A percentile compares a stretch with the other conserved stretches of the same genome.
phyloP scores from a whole-genome alignment of 2,329 filamentous ascomycete genomes.

The Fusarium zealandicum region DNA sequence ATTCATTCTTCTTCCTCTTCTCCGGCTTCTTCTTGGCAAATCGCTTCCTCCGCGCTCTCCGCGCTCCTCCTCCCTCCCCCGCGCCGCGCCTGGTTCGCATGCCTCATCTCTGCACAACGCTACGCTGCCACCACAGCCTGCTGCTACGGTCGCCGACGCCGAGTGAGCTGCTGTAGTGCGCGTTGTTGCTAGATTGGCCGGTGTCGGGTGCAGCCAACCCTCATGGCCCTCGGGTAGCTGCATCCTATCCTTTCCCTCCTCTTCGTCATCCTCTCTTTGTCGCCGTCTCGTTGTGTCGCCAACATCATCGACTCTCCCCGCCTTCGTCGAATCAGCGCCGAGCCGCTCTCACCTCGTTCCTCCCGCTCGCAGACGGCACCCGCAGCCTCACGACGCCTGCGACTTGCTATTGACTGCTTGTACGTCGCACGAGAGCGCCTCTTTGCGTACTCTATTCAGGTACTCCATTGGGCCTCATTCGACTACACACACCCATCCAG shows the following conservation, averaged over 20 bases:
- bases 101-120: slow-evolving; percentile 48
- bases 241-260: slow-evolving; percentile 29
- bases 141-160: slow-evolving; percentile 35
- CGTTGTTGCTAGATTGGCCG: slow-evolving; percentile 32
- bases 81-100: slow-evolving; percentile 42
- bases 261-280: slow-evolving; percentile 13
- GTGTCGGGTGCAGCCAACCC: slow-evolving; percentile 34
- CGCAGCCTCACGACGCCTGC: slow-evolving; percentile 30
- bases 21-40: slow-evolving; percentile 6
- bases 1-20: not conserved
- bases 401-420: slow-evolving; percentile 34
- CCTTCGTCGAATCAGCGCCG: slow-evolving; percentile 29
- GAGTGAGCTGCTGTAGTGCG: slow-evolving; percentile 37
- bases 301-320: slow-evolving; percentile 28
- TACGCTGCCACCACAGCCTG: slow-evolving; percentile 37
- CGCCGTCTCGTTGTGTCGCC: slow-evolving; percentile 25
- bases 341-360: slow-evolving; percentile 21
- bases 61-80: slow-evolving; percentile 25
- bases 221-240: slow-evolving; percentile 42
- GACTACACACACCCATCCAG: slow-evolving; percentile 27
- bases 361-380: slow-evolving; percentile 29
- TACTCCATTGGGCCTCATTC: slow-evolving; percentile 38
- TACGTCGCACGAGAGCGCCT: slow-evolving; percentile 38
- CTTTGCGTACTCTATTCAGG: slow-evolving; percentile 34
- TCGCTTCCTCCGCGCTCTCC: slow-evolving; percentile 26